These are phyloP conservation scores for Lentinus tigrinus DNA, from an alignment of 768 basidiomycete genomes.

Conservation along the genomic window DNA sequence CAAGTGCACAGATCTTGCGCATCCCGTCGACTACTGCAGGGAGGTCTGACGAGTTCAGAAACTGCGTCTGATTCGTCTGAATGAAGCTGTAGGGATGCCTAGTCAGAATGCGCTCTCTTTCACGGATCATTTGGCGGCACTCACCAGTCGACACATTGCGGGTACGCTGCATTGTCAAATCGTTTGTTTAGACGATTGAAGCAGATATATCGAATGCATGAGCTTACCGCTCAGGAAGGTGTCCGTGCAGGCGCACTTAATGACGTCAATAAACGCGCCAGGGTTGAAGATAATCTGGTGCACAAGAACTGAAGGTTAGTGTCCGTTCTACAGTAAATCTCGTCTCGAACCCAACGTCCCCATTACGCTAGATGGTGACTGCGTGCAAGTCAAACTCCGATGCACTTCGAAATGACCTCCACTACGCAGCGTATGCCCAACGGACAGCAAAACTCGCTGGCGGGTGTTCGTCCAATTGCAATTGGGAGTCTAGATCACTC, in stretches of 20 bases:
- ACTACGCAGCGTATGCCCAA: no score
- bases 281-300: slow-evolving; percentile 62
- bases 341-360: not conserved
- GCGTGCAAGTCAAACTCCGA: no score
- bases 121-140: no score
- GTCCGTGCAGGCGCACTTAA: slow-evolving; percentile 60
- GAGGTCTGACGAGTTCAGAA: slow-evolving; percentile 46
- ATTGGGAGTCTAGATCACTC: no score
- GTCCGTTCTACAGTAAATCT: not conserved
- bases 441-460: no score
- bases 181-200: not conserved
- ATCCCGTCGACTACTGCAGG: slow-evolving; percentile 50
- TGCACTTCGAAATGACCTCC: no score
- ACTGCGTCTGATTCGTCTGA: slow-evolving; percentile 53
- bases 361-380: no score
- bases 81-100: slow-evolving; percentile 46
- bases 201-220: not conserved
- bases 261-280: slow-evolving; percentile 58
- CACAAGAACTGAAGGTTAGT: not conserved
- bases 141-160: slow-evolving; percentile 70
- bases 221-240: slow-evolving; percentile 37
- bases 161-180: slow-evolving; percentile 33
- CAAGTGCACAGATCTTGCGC: slow-evolving; percentile 49
- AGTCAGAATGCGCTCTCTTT: no score
- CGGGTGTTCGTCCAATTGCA: no score